Conservation (phyloP, 306 rosid species). For the Dalbergia cochinchinensis region DNA sequence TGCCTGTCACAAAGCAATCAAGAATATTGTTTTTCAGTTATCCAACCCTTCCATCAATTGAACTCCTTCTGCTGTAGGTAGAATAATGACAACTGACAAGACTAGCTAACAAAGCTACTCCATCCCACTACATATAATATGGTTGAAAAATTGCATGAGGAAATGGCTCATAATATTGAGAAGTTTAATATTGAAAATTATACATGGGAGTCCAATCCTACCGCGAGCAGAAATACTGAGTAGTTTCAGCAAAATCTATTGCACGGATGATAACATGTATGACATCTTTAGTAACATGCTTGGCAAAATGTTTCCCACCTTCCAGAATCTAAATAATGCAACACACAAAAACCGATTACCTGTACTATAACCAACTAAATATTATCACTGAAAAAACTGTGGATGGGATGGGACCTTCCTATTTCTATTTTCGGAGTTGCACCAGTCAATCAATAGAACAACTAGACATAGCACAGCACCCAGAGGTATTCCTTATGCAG, state of each 20-base stretch:
- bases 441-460: too few species aligned
- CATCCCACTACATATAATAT: background rate
- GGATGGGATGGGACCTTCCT: too few species aligned
- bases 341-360: background rate
- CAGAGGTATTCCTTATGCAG: background rate
- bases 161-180: constrained; percentile 9
- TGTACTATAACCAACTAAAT: too few species aligned
- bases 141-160: constrained; percentile 13
- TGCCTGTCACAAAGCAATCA: constrained; percentile 26
- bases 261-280: background rate
- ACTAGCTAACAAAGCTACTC: constrained; percentile 9
- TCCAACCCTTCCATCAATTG: constrained; percentile 31
- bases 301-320: background rate
- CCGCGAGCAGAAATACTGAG: constrained; percentile 18
- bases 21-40: constrained; percentile 14
- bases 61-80: constrained; percentile 14
- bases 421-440: too few species aligned
- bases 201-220: background rate
- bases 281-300: background rate
- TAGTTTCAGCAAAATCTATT: constrained; percentile 20
- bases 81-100: background rate
- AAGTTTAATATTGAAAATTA: background rate
- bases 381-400: background rate
- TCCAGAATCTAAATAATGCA: constrained; percentile 12
- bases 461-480: background rate